A percentile compares a stretch with the other conserved stretches of the same genome.
Evolutionary conservation across 1,139 yeast genomes (phyloP).

Genomic region (Diutina catenulata): DNA sequence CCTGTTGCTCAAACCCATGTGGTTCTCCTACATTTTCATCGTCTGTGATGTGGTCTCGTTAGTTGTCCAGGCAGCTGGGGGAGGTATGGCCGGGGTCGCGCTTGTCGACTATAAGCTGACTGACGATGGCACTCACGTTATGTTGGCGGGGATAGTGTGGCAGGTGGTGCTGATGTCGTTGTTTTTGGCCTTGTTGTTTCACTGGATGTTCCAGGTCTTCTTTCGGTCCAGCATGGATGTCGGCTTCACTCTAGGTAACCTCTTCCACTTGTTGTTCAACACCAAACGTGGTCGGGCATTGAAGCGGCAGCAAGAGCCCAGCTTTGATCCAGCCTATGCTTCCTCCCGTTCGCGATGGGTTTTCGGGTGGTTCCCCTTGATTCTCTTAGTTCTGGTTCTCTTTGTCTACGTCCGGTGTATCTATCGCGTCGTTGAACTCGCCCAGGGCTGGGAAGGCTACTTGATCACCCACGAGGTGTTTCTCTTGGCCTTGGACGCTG

Average conservation of each 20-base stretch:
- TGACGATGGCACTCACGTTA: background rate
- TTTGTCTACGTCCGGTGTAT: slow-evolving; percentile 21
- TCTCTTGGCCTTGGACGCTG: slow-evolving; percentile 18
- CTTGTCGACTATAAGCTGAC: slow-evolving; percentile 9
- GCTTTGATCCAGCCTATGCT: slow-evolving; percentile 12
- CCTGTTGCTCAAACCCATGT: slow-evolving; percentile 19
- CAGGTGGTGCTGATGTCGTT: slow-evolving; percentile 4
- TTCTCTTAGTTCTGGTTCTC: slow-evolving; percentile 12
- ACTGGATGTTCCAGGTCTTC: slow-evolving; percentile 9
- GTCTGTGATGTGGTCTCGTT: slow-evolving; percentile 22
- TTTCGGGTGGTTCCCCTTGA: slow-evolving; percentile 17
- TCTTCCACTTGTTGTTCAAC: slow-evolving; percentile 14
- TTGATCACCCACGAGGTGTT: slow-evolving; percentile 21
- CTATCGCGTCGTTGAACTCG: slow-evolving; percentile 21
- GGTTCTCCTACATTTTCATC: slow-evolving; percentile 25
- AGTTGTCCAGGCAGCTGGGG: slow-evolving; percentile 26
- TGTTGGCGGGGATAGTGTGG: background rate
- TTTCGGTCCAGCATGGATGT: slow-evolving; percentile 13
- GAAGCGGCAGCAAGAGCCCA: slow-evolving; percentile 5
- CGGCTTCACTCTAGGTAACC: slow-evolving; percentile 8
- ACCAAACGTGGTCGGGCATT: slow-evolving; percentile 12
- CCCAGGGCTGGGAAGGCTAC: slow-evolving; percentile 25
- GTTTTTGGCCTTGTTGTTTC: background rate
- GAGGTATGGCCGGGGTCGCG: slow-evolving; percentile 21
- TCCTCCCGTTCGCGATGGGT: slow-evolving; percentile 11